phyloP scores from a whole-genome alignment of 2,329 filamentous ascomycete species.

The Aphanoascus verrucosus region DNA sequence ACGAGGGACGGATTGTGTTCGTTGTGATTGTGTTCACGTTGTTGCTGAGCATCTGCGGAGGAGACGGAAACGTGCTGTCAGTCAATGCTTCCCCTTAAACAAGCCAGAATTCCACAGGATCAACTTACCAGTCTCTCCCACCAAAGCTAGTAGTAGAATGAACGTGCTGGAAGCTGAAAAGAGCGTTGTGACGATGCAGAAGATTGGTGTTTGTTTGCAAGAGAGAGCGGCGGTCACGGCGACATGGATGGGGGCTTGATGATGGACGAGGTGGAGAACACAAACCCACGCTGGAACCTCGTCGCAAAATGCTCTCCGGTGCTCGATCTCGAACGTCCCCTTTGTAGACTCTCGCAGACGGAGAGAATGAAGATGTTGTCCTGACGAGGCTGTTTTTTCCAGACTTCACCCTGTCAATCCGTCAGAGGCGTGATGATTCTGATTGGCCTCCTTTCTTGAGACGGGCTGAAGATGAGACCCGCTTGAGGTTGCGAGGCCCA shows the following conservation, averaged over 20 bases:
- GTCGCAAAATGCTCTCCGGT: too few relatives aligned
- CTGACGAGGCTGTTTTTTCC: neutral
- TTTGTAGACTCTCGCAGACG: too few relatives aligned
- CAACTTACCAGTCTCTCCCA: neutral
- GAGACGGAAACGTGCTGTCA: neutral
- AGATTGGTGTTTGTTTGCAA: too few relatives aligned
- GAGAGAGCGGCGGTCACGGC: too few relatives aligned
- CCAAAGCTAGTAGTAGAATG: too few relatives aligned
- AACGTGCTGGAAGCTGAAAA: too few relatives aligned
- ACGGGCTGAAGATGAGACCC: conserved; percentile 1
- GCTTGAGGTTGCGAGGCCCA: neutral
- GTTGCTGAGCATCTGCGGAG: neutral
- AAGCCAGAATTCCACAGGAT: neutral
- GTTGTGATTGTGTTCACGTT: too few relatives aligned
- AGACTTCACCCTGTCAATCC: neutral
- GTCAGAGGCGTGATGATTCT: neutral
- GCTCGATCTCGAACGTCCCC: too few relatives aligned
- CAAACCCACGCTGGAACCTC: too few relatives aligned
- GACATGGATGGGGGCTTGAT: too few relatives aligned
- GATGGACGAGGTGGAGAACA: too few relatives aligned
- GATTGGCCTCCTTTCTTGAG: neutral
- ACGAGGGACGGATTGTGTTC: neutral
- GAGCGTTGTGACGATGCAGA: too few relatives aligned
- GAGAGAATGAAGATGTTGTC: neutral
- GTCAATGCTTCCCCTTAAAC: neutral